Base-by-base conservation (phyloP, 495 filamentous ascomycete species). In the Hypoxylon crocopeplum region DNA sequence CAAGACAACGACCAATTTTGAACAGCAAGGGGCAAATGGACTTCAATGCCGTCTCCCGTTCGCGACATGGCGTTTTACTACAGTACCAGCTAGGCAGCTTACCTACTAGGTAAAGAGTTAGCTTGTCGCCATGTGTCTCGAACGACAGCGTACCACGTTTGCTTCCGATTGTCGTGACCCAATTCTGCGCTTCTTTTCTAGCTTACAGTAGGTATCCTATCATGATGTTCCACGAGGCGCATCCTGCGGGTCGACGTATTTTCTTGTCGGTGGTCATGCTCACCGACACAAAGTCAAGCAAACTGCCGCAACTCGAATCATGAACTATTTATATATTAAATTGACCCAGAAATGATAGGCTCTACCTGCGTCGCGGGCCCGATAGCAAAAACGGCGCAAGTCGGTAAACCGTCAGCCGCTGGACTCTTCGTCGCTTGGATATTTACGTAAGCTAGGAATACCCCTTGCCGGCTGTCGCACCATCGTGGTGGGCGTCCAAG, bases 71-170 rank as follows among this genome's bases (percentile, higher is more conserved):
- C n/a, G n/a, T n/a, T n/a, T n/a, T n/a, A n/a, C n/a, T n/a, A n/a
- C n/a, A n/a, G n/a, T n/a, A n/a, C n/a, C n/a, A n/a, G n/a, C n/a
- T n/a, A n/a, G n/a, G n/a, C n/a, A n/a, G n/a, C n/a, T n/a, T n/a
- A n/a, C n/a, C n/a, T n/a, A n/a, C n/a, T n/a, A n/a, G n/a, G n/a
- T 34, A 59, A 59, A 39, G 12, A 24, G 21, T 19, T 30, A 52
- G 47, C 24, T 17, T 17, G 21, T 48, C 45, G 45, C 37, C 55
- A 64, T 50, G 61, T 64, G 61, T 64, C 55, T 46, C 55, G 45
- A 59, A 49, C 61, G 22, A 59, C 25, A 55, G 17, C n/a, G 34
- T 27, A 50, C 54, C 61, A 64, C 61, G 61, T 64, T 41, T 45
- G 20, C 44, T 29, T 55, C 29, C 0, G n/a, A n/a, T n/a, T n/a